These are phyloP conservation scores for Taphrina flavorubra DNA, from an alignment of 1,139 yeast genomes.

Conservation along the genomic window DNA sequence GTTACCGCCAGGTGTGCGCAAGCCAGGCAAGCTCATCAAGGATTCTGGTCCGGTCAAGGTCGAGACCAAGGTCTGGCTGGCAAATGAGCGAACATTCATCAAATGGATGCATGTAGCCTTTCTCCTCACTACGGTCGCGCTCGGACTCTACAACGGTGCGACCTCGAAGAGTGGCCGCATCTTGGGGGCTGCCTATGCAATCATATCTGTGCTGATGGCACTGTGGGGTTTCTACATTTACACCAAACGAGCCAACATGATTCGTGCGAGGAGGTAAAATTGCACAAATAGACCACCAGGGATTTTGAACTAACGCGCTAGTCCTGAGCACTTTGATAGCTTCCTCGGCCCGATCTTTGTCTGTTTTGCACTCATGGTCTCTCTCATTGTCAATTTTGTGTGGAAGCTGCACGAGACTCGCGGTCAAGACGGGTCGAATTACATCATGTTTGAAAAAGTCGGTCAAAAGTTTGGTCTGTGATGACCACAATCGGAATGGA, in stretches of 20 bases:
- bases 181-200: slow-evolving; percentile 81
- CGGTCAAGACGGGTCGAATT: background rate
- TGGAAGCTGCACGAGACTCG: slow-evolving; percentile 38
- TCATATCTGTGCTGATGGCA: slow-evolving; percentile 78
- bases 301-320: slow-evolving; percentile 5
- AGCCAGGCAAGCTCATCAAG: slow-evolving; percentile 78
- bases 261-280: slow-evolving; percentile 65
- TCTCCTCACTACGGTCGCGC: slow-evolving; percentile 81
- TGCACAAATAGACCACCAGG: background rate
- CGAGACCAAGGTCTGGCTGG: slow-evolving; percentile 98
- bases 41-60: slow-evolving; percentile 91
- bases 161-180: slow-evolving; percentile 51
- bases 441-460: slow-evolving; percentile 17
- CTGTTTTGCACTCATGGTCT: slow-evolving; percentile 69
- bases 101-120: slow-evolving; percentile 95
- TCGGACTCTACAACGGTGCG: slow-evolving; percentile 72
- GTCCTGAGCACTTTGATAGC: slow-evolving; percentile 86
- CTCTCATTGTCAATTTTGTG: slow-evolving; percentile 67
- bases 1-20: slow-evolving; percentile 87
- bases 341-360: slow-evolving; percentile 85
- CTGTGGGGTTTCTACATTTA: slow-evolving; percentile 88
- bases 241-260: slow-evolving; percentile 70
- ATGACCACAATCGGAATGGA: background rate
- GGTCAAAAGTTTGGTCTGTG: slow-evolving; percentile 3
- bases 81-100: slow-evolving; percentile 95